Percentiles rank a stretch among this genome's conserved stretches.
Evolutionary conservation across 2,329 filamentous ascomycete genomes (phyloP).

Genomic region (Epichloe glyceriae): DNA sequence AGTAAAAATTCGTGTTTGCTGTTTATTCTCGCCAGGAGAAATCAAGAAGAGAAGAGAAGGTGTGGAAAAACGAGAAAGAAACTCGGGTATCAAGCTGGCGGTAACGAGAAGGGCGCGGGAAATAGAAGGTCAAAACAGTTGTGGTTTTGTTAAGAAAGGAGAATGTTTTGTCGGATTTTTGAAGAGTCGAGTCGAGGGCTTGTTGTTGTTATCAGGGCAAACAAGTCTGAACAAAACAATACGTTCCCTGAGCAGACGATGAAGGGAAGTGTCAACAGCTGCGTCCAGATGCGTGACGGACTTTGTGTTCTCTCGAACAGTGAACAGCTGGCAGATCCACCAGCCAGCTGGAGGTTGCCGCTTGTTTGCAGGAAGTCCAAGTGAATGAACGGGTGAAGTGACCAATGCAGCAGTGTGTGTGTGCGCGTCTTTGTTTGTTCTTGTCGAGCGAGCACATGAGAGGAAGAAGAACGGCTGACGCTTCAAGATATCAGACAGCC

Average conservation of each 20-base stretch:
- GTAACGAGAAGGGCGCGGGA: neutral
- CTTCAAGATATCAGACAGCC: neutral
- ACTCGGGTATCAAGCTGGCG: neutral
- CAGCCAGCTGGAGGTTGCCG: constrained; percentile 3
- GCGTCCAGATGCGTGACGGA: neutral
- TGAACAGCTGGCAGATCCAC: constrained; percentile 5
- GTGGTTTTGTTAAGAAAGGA: neutral
- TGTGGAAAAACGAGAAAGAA: neutral
- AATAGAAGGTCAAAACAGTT: neutral
- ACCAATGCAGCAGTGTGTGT: neutral
- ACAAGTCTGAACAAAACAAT: neutral
- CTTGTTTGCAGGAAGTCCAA: neutral
- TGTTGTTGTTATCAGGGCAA: neutral
- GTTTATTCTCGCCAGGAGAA: constrained; percentile 4
- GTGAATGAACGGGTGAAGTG: neutral
- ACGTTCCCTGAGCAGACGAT: neutral
- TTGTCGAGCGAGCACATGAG: neutral
- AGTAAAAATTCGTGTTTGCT: neutral
- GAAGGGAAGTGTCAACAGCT: constrained; percentile 1
- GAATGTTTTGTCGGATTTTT: neutral
- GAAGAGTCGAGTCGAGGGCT: neutral
- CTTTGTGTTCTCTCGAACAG: neutral
- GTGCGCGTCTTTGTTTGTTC: neutral
- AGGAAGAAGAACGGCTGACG: neutral
- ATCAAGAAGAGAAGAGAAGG: neutral